These are phyloP conservation scores for Globisporangium mamillatum DNA, from an alignment of 352 stramenopile genomes.

Conservation along the genomic window DNA sequence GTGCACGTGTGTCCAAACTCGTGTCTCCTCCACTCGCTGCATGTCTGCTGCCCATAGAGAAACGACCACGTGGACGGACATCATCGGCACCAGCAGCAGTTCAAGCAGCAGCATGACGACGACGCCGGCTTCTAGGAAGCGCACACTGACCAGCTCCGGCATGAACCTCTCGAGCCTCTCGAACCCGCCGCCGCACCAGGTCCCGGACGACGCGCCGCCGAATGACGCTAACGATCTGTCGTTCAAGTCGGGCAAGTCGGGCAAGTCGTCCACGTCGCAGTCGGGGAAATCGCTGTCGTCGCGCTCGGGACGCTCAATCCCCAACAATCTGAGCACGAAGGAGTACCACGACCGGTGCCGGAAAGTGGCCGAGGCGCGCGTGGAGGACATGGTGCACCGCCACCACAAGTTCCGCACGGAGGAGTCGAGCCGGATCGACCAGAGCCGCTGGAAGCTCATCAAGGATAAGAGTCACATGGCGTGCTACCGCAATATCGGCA, in stretches of 20 bases:
- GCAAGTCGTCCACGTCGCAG: slow-evolving; percentile 5
- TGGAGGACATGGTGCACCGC: slow-evolving; percentile 22
- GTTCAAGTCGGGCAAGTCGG: slow-evolving; percentile 10
- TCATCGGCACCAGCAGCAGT: slow-evolving; percentile 8
- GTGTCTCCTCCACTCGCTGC: neutral
- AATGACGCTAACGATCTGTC: neutral
- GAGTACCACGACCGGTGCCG: slow-evolving; percentile 17
- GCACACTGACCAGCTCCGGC: slow-evolving; percentile 17
- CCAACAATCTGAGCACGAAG: neutral
- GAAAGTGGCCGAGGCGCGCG: slow-evolving; percentile 16
- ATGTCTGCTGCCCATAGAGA: neutral
- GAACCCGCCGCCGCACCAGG: too few species aligned
- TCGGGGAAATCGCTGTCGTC: slow-evolving; percentile 5
- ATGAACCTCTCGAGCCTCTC: neutral
- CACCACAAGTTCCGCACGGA: slow-evolving; percentile 15
- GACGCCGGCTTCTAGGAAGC: slow-evolving; percentile 11
- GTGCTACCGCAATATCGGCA: slow-evolving; percentile 17
- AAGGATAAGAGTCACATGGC: slow-evolving; percentile 21
- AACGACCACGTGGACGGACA: slow-evolving; percentile 3
- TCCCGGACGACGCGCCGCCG: neutral
- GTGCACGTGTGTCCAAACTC: neutral
- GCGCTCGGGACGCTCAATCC: neutral
- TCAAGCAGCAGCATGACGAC: slow-evolving; percentile 7
- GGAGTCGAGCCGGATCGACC: slow-evolving; percentile 4
- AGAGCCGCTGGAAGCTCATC: slow-evolving; percentile 18